Conservation (phyloP, 139 green algal genomes). For the Coelastrella sp. region DNA sequence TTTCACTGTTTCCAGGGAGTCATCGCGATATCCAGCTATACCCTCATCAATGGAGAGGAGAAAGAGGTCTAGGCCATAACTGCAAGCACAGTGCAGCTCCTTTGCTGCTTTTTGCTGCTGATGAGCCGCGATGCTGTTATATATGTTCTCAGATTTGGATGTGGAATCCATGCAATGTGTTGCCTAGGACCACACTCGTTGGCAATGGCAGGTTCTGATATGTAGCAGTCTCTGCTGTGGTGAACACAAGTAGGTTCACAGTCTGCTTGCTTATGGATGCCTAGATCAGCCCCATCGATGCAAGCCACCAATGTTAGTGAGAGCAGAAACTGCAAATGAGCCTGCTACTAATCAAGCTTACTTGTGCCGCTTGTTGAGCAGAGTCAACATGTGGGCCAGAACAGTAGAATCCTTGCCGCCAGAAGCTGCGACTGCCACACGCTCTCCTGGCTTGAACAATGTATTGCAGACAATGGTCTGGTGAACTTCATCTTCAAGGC, state of each 20-base stretch:
- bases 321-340: not conserved
- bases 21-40: constrained; percentile 96
- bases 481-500: constrained; percentile 94
- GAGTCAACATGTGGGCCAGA: constrained; percentile 93
- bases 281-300: no score
- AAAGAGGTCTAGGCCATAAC: constrained; percentile 95
- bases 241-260: no score
- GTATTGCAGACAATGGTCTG: constrained; percentile 82
- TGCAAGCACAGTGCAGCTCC: constrained; percentile 43
- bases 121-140: no score
- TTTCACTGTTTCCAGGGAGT: constrained; percentile 96
- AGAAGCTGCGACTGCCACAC: constrained; percentile 92
- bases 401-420: constrained; percentile 98
- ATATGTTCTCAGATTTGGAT: no score
- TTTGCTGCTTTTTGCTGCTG: not conserved
- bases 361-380: constrained; percentile 90
- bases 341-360: constrained; percentile 42
- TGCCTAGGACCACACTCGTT: no score
- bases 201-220: no score
- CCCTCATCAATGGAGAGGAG: constrained; percentile 98
- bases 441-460: constrained; percentile 90
- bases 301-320: no score
- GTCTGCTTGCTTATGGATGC: no score
- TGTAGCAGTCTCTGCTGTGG: no score
- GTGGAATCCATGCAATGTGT: no score